phyloP scores from a whole-genome alignment of 1,139 yeast genomes.

The Zygosaccharomyces sapae region DNA sequence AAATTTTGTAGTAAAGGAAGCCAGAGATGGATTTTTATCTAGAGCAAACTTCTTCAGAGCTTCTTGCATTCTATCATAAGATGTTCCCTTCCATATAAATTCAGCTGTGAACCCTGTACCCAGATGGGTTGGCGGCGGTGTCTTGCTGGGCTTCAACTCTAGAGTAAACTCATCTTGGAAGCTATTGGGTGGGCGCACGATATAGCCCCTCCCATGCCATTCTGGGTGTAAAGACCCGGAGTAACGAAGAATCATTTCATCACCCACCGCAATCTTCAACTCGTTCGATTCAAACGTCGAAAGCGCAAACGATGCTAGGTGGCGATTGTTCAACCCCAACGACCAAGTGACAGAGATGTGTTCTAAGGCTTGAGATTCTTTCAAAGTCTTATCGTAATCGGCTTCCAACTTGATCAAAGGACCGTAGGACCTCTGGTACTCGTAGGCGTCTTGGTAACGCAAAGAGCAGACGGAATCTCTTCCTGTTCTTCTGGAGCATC shows the following conservation, averaged over 20 bases:
- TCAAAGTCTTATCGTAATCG: conserved; percentile 67
- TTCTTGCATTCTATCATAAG: conserved; percentile 79
- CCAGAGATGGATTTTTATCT: conserved; percentile 70
- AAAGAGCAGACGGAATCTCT: conserved; percentile 67
- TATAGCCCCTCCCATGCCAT: conserved; percentile 74
- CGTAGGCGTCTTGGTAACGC: conserved; percentile 78
- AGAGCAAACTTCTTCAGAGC: conserved; percentile 73
- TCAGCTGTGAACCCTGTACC: conserved; percentile 76
- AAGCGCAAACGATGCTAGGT: conserved; percentile 65
- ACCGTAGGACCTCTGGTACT: conserved; percentile 80
- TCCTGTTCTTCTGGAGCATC: conserved; percentile 52
- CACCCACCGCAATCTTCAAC: conserved; percentile 76
- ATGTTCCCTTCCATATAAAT: conserved; percentile 84
- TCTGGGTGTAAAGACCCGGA: conserved; percentile 46
- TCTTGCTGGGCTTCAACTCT: conserved; percentile 49
- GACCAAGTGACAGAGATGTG: conserved; percentile 76
- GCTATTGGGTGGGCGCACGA: conserved; percentile 67
- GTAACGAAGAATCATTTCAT: conserved; percentile 66
- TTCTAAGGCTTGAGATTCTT: conserved; percentile 76
- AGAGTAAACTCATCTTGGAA: conserved; percentile 67
- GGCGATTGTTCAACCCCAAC: conserved; percentile 58
- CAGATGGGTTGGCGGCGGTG: conserved; percentile 46
- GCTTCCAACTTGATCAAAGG: conserved; percentile 81
- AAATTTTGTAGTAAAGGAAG: conserved; percentile 69
- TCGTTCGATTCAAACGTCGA: conserved; percentile 64